A percentile compares a stretch with the other conserved stretches of the same genome.
Evolutionary conservation across 352 stramenopile species (phyloP).

Genomic region (Globisporangium cederbergense): DNA sequence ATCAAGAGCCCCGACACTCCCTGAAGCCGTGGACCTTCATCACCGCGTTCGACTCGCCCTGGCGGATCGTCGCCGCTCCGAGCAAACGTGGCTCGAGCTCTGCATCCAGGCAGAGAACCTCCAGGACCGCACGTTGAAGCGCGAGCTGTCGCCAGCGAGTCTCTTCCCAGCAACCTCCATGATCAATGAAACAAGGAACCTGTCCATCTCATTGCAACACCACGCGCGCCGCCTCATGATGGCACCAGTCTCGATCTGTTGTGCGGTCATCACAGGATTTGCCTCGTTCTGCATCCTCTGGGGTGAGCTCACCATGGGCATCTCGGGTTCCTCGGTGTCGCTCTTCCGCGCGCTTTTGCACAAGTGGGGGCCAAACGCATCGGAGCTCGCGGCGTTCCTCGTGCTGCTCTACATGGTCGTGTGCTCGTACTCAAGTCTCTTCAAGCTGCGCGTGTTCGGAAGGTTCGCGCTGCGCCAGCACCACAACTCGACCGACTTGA

Average conservation of each 20-base stretch:
- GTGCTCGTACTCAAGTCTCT: conserved; percentile 60
- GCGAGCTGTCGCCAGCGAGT: conserved; percentile 27
- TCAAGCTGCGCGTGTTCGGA: conserved; percentile 49
- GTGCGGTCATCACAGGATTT: conserved; percentile 34
- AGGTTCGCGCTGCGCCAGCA: conserved; percentile 46
- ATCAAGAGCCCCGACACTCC: conserved; percentile 30
- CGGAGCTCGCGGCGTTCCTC: conserved; percentile 37
- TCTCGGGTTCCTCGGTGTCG: conserved; percentile 23
- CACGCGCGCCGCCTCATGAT: conserved; percentile 27
- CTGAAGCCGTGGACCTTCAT: conserved; percentile 48
- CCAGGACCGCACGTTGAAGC: conserved; percentile 19
- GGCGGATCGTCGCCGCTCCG: conserved; percentile 40
- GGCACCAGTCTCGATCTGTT: conserved; percentile 32
- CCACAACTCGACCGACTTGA: conserved; percentile 54
- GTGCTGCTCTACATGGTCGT: conserved; percentile 56
- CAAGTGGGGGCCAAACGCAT: conserved; percentile 8
- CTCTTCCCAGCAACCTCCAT: conserved; percentile 38
- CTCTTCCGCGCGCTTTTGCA: conserved; percentile 21
- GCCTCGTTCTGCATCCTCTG: conserved; percentile 55
- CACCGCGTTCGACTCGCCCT: conserved; percentile 37
- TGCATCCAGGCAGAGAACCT: conserved; percentile 45
- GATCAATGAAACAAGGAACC: conserved; percentile 31
- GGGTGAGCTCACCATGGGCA: conserved; percentile 59
- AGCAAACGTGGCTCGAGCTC: conserved; percentile 59
- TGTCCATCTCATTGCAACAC: conserved; percentile 14